Base-by-base conservation (phyloP, 352 stramenopile genomes). In the Pythium coloratum region DNA sequence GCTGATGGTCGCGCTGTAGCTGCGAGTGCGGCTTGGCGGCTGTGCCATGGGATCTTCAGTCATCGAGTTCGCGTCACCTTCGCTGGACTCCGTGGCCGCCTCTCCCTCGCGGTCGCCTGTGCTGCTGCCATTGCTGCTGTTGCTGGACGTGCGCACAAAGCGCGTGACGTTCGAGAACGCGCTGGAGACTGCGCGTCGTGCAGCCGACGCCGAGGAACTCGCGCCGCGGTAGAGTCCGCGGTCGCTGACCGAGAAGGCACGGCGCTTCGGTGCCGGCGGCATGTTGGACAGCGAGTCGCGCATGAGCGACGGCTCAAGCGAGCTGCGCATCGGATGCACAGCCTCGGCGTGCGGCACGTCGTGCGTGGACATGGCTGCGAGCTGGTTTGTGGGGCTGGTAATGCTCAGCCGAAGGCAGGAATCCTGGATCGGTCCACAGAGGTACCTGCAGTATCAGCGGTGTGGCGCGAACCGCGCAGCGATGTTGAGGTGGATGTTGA, bases 221-320 rank as follows among this genome's bases (percentile, higher is more conserved):
- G 36, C 66, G 57, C 38, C 66, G 62, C 51, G 64, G 67, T 40
- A 78, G 74, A 62, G 55, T 3, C 46, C 49, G 32, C 76, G 64
- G 67, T 90, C 81, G n/a, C 71, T 75, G 13, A 88, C 61, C 7
- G 81, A 90, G 20, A 76, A 73, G 2, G 81, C 75, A 57, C 81
- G 81, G 56, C 81, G 81, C 62, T 91, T 91, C 67, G 68, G 49
- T n/a, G 68, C 51, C 32, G 62, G 51, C 50, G 62, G 62, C 47
- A 58, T 49, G 12, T 33, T 46, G n/a, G 59, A 42, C 12, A 64
- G 59, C 54, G 57, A 64, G 55, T 66, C 59, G 53, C 56, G 66
- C 66, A 64, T 56, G 24, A 59, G 47, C 12, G 65, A 54, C 18
- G 36, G 50, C 49, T 65, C 64, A 5, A 70, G 24, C 7, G 64